A percentile compares a stretch with the other conserved stretches of the same genome.
These are phyloP conservation scores for Plectosphaerella cucumerina DNA, from an alignment of 2,329 filamentous ascomycete genomes.

Conservation along the genomic window DNA sequence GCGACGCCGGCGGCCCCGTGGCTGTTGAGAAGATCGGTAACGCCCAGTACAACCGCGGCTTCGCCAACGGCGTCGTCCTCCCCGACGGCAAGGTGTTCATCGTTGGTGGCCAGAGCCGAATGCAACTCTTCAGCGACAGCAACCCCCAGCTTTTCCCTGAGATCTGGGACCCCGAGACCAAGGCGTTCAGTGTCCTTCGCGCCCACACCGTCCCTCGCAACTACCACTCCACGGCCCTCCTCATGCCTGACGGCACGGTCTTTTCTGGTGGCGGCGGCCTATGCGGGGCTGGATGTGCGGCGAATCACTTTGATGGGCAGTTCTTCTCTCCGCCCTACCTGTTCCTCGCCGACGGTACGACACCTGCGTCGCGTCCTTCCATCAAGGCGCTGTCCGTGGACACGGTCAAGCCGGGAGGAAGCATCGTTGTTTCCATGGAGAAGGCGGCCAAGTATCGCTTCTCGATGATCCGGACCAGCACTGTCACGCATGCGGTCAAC, in stretches of 20 bases:
- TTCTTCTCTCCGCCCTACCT: slow-evolving; percentile 55
- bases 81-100: slow-evolving; percentile 44
- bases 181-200: slow-evolving; percentile 32
- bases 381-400: slow-evolving; percentile 27
- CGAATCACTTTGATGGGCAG: slow-evolving; percentile 50
- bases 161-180: slow-evolving; percentile 37
- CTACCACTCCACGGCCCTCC: slow-evolving; percentile 45
- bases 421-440: slow-evolving; percentile 15
- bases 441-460: slow-evolving; percentile 21
- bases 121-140: slow-evolving; percentile 40
- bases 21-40: slow-evolving; percentile 20
- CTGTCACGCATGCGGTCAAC: slow-evolving; percentile 51
- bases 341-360: slow-evolving; percentile 36
- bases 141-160: slow-evolving; percentile 37
- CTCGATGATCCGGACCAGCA: slow-evolving; percentile 43
- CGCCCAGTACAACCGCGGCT: slow-evolving; percentile 34
- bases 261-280: slow-evolving; percentile 49
- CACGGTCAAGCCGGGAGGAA: slow-evolving; percentile 18
- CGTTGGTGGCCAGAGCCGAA: slow-evolving; percentile 39
- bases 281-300: slow-evolving; percentile 38
- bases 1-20: slow-evolving; percentile 16
- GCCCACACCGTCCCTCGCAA: slow-evolving; percentile 35
- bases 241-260: slow-evolving; percentile 46
- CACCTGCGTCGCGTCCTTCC: slow-evolving; percentile 30
- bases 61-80: slow-evolving; percentile 38